Evolutionary conservation across 1,284 basidiomycete genomes (phyloP), one percentile per base, ranked within the genome.

Genomic region (Meripilus lineatus): DNA sequence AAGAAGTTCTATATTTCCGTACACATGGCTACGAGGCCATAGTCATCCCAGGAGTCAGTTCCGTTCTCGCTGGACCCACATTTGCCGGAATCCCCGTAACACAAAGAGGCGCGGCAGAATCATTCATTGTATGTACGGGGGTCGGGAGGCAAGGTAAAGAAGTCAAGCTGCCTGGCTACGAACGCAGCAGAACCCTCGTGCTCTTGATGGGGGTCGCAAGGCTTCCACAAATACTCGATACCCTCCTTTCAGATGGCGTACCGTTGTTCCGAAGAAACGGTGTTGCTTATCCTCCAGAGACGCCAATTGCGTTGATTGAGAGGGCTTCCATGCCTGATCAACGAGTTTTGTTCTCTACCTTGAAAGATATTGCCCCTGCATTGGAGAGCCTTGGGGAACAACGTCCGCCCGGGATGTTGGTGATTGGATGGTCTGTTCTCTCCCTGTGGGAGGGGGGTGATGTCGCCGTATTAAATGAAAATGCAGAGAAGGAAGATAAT

Each of bases 181-280:
- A 89, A 53, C 77, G 93, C 6, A 71, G 74, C 1, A 72, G 90
- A 41, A 94, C 92, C 1, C 67, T 95, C 11, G 75, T 93, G 24
- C 71, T 98, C 25, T 74, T 98, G 38, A 98, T 98, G 95, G 94
- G 95, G 34, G 92, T 98, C 14, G 95, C 94, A 8, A 70, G 95
- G 17, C 73, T 97, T 6, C 59, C 69, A 4, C 75, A 84, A 49
- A 80, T 97, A 11, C 71, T 96, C 14, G 67, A 76, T 2, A 77
- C 84, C 5, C 71, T 96, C 13, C 59, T 69, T 14, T 59, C 56
- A 15, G 51, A 54, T 8, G 56, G 56, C 18, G 3, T 39, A 28
- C 18, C 8, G 10, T 26, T 51, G 4, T 49, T 34, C 13, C 48
- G 57, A 32, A 65, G 78, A 2, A 69, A 72, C 17, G 89, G 89